phyloP scores from a whole-genome alignment of 1,139 yeast species.

The Pichia sp. region DNA sequence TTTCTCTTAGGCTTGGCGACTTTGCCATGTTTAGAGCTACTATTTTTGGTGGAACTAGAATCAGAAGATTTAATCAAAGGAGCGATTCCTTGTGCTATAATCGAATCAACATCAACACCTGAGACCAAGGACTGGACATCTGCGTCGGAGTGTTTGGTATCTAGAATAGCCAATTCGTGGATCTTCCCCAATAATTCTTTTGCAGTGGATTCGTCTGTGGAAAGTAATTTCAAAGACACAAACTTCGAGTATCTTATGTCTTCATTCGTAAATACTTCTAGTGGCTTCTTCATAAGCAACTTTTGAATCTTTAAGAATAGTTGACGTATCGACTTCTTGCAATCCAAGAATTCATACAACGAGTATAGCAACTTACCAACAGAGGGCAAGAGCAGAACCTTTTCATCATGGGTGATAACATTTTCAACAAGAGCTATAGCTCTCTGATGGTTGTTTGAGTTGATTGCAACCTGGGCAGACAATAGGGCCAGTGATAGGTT shows the following conservation, averaged over 20 bases:
- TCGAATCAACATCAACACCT: conserved; percentile 33
- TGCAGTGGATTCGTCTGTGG: conserved; percentile 35
- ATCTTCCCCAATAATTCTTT: conserved; percentile 37
- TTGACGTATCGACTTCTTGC: conserved; percentile 28
- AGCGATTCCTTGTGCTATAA: conserved; percentile 37
- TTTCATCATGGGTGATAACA: conserved; percentile 27
- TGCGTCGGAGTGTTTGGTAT: conserved; percentile 33
- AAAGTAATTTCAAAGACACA: conserved; percentile 45
- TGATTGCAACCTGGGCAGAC: conserved; percentile 45
- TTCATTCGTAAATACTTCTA: conserved; percentile 21
- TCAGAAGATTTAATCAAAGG: conserved; percentile 31
- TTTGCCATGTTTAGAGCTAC: not conserved
- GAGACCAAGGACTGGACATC: conserved; percentile 20
- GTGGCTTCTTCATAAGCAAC: conserved; percentile 15
- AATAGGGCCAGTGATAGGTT: conserved; percentile 39
- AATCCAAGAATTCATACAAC: conserved; percentile 42
- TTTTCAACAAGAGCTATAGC: conserved; percentile 44
- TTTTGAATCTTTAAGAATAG: conserved; percentile 33
- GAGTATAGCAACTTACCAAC: conserved; percentile 45
- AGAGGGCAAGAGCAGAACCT: conserved; percentile 36
- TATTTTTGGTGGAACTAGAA: conserved; percentile 3
- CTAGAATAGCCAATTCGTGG: conserved; percentile 28
- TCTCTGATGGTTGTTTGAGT: conserved; percentile 41
- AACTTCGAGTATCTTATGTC: conserved; percentile 43
- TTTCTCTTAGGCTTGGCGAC: conserved; percentile 29